Evolutionary conservation across 2,329 filamentous ascomycete species (phyloP).

Genomic region (Fusarium tjaetaba): DNA sequence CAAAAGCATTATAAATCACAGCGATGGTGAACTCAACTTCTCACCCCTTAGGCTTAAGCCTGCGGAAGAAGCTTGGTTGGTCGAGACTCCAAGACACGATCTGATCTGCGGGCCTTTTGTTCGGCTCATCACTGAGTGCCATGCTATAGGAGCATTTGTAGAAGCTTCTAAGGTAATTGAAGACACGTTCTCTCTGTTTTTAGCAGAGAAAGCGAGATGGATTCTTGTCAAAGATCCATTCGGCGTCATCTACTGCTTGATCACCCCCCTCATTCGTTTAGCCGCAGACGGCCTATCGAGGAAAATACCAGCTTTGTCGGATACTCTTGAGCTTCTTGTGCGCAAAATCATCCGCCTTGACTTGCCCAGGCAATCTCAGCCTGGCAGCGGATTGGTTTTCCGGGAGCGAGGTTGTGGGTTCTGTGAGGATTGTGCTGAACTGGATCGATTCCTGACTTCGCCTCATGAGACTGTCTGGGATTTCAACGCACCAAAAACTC

Average conservation of each 20-base stretch:
- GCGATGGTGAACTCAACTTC: slow-evolving; percentile 1
- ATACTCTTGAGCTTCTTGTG: slow-evolving; percentile 4
- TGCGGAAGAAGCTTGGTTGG: background rate
- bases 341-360: background rate
- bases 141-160: background rate
- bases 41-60: background rate
- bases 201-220: background rate
- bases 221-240: background rate
- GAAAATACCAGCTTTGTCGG: background rate
- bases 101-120: background rate
- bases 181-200: background rate
- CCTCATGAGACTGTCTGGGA: background rate
- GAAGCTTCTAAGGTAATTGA: background rate
- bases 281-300: background rate
- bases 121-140: slow-evolving; percentile 1
- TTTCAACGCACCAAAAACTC: background rate
- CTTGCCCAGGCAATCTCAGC: background rate
- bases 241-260: background rate
- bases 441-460: slow-evolving; percentile 3
- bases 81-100: background rate
- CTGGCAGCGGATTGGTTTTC: background rate
- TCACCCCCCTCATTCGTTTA: background rate
- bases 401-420: slow-evolving; percentile 10
- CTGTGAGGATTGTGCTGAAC: background rate
- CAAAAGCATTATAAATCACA: slow-evolving; percentile 1